Base-by-base conservation (phyloP, 2,329 filamentous ascomycete genomes). In the Cryphonectria parasitica region DNA sequence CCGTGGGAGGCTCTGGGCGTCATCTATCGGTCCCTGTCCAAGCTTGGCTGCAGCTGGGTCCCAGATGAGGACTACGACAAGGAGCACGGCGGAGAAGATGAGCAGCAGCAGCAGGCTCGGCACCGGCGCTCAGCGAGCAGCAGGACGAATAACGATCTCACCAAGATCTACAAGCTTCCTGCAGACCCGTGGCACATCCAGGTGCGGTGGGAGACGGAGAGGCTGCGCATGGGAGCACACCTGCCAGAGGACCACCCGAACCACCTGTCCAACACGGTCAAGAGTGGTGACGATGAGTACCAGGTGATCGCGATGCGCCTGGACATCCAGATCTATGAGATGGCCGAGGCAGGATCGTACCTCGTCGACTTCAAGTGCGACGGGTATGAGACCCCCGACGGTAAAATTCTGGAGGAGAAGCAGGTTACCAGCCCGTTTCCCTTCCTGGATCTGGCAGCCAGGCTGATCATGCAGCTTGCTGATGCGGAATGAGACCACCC, bases 321-420 rank as follows among this genome's bases (percentile, higher is more conserved):
- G 79, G 95, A 97, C 74, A 98, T 99, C 74, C 96, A 98, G 79
- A 91, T 98, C 66, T 98, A 98, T 81, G 92, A 94, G 78, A 94
- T 98, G 84, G 71, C 71, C 17, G 95, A 98, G 80, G 90, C 90
- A 70, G 92, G 93, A 69, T 95, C 96, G 74, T 98, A 95, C 80
- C 91, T 99, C 73, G 96, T 99, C 64, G 96, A 99, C 80, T 99
- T 99, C 86, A 98, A 98, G 80, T 98, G 95, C 80, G 95, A 96
- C 19, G 96, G 96, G 28, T 99, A 99, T 82, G 96, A 99, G 83
- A 93, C 87, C 63, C 78, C 84, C 17, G 85, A 96, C 69, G 91
- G 95, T 64, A 89, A 91, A 74, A 83, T 91, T 66, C 83, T 94
- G 66, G 94, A 96, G 77, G 94, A 98, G 82, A 98, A 98, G 86